Percentiles rank a stretch among this genome's conserved stretches.
phyloP scores from a whole-genome alignment of 1,139 yeast species.

The Blastobotrys capitulatus region DNA sequence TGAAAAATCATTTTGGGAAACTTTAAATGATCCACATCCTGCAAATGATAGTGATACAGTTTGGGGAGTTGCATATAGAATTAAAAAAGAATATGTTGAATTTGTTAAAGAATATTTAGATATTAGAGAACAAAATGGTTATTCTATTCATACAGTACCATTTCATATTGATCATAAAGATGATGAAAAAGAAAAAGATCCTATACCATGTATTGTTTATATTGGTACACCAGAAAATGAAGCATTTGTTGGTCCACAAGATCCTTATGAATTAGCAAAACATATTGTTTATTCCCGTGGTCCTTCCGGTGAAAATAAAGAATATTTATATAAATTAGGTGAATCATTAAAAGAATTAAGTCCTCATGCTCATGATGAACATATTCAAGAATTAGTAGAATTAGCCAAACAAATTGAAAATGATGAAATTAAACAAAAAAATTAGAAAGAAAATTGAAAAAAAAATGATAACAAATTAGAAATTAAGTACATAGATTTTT shows the following conservation, averaged over 20 bases:
- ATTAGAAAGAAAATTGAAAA: too few species aligned
- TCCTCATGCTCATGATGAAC: conserved; percentile 33
- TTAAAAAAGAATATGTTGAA: conserved; percentile 58
- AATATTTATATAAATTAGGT: conserved; percentile 56
- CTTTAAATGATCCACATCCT: conserved; percentile 41
- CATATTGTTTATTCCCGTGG: conserved; percentile 57
- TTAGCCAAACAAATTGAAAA: conserved; percentile 1
- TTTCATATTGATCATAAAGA: conserved; percentile 44
- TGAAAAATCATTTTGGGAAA: conserved; percentile 45
- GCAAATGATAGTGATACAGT: conserved; percentile 45
- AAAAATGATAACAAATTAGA: not conserved
- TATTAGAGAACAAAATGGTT: conserved; percentile 84
- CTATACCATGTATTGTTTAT: conserved; percentile 52
- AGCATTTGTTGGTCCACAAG: conserved; percentile 79
- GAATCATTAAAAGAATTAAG: conserved; percentile 49
- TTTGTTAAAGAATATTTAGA: conserved; percentile 67
- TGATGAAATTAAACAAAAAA: too few species aligned
- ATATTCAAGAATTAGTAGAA: conserved; percentile 33
- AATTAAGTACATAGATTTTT: not conserved
- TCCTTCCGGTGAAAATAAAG: conserved; percentile 76
- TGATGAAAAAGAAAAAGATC: conserved; percentile 36
- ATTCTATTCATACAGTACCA: conserved; percentile 62
- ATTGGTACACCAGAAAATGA: conserved; percentile 78
- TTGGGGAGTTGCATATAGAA: conserved; percentile 81
- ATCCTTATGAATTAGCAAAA: conserved; percentile 51